Evolutionary conservation across 169 alveolate species (phyloP), one percentile per base, ranked within the genome.

Genomic region (Amoebophrya sp.): DNA sequence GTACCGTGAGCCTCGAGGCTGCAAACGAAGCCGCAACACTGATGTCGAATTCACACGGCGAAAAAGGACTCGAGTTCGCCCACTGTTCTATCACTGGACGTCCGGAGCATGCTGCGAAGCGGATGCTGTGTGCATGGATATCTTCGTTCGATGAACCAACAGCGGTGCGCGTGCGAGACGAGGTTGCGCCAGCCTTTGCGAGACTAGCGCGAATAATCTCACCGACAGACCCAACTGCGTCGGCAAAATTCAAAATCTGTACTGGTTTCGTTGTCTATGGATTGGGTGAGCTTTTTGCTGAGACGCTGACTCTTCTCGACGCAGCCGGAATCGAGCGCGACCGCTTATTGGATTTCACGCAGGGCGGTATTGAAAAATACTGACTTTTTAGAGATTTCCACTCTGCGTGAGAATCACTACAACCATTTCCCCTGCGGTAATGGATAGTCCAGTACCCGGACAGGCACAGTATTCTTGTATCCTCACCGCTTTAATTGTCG

Each of bases 161-260:
- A 10, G 83, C 83, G 0, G 36, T 0, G 33, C 26, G n/a, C 12
- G 83, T 65, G 33, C 36, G 36, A 36, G 36, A 65, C 33, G 1
- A 6, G 83, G 33, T 65, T 36, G 33, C 83, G 83, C 83, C 83
- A 29, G 3, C 33, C 36, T 65, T 65, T 65, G 2, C 83, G 33
- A 1, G 83, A 36, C 83, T 65, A 1, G n/a, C 38, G 33, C 83
- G 83, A 6, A 36, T 65, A 6, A 36, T 65, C 38, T 12, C 36
- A 10, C 10, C 3, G 2, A 1, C n/a, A 36, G 83, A 65, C 83
- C 2, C 36, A 10, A 65, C 83, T 29, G 83, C 83, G 39, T 65
- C 83, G 83, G 83, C 83, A 6, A 65, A 65, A 36, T 65, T 26
- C 83, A 65, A 65, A 26, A 65, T 65, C 83, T 65, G 83, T 65